phyloP scores from a whole-genome alignment of 129 eudicot genomes.

The Oenanthe sinensis region DNA sequence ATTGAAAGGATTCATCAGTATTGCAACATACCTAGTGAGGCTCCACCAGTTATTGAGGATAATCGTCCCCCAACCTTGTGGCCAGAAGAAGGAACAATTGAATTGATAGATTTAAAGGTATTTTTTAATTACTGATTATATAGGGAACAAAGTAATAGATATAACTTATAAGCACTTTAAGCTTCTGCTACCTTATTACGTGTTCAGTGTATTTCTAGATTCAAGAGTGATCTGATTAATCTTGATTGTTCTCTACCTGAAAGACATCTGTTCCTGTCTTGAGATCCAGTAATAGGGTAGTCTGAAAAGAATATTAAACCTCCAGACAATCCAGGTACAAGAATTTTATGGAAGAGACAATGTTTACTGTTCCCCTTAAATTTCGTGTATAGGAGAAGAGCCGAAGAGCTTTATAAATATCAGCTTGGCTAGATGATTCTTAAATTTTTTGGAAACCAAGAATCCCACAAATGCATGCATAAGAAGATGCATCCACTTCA shows the following conservation, averaged over 20 bases:
- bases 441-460: not conserved
- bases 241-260: not conserved
- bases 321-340: not conserved
- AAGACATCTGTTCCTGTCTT: not conserved
- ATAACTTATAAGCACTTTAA: no score
- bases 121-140: not conserved
- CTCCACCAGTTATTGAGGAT: constrained; percentile 60
- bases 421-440: not conserved
- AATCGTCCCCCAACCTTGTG: constrained; percentile 64
- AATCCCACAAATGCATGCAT: not conserved
- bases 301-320: not conserved
- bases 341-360: not conserved
- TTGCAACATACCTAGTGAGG: constrained; percentile 79
- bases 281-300: not conserved
- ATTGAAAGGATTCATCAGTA: constrained; percentile 90
- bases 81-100: constrained; percentile 80
- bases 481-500: not conserved
- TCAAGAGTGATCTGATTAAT: not conserved
- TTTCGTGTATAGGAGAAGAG: not conserved
- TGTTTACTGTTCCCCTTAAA: not conserved
- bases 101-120: constrained; percentile 80
- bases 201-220: not conserved
- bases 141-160: not conserved
- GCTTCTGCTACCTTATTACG: not conserved
- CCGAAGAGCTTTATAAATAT: not conserved